Evolutionary conservation across 345 rosid genomes (phyloP), one percentile per base, ranked within the genome.

Genomic region (Diplotaxis tenuifolia): DNA sequence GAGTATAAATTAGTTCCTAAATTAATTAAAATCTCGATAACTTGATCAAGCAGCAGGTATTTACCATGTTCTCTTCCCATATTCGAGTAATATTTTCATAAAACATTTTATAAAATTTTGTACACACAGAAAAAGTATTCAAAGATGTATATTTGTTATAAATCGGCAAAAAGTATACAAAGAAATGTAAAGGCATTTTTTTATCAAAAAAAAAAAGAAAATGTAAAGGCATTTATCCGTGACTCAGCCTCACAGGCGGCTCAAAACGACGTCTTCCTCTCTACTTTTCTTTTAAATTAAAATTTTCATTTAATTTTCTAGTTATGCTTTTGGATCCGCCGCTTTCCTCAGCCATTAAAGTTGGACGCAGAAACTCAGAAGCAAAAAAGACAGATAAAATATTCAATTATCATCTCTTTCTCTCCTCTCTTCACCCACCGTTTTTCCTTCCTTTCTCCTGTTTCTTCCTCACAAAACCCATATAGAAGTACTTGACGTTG

Each of bases 221-320:
- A 23, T 25, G 28, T 25, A 15, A 69, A 55, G 23, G 71, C 55
- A 19, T 65, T 71, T 25, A 25, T 65, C 76, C 80, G 80, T 77
- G 80, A 71, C 63, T 65, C 72, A 65, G 56, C 75, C 20, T 66
- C 72, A 77, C 76, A 77, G 72, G 80, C 80, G 80, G 73, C 73
- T 71, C 23, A 38, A 65, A 77, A 65, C 72, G 68, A 77, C 73
- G 72, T 58, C 75, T 71, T 71, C 67, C 9, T 76, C 62, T 31
- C 25, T 11, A 55, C 58, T 55, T 67, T 68, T 62, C 3, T 11
- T 45, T 32, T 47, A 45, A 29, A 0, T 40, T n/a, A 22, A 6
- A 19, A 1, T 14, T 15, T 60, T 18, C 16, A n/a, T 56, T 28
- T 20, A 12, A 4, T 12, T 62, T 62, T 50, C n/a, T 47, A 34